Evolutionary conservation across 2,329 filamentous ascomycete genomes (phyloP).

Genomic region (Botryosphaeria dothidea): DNA sequence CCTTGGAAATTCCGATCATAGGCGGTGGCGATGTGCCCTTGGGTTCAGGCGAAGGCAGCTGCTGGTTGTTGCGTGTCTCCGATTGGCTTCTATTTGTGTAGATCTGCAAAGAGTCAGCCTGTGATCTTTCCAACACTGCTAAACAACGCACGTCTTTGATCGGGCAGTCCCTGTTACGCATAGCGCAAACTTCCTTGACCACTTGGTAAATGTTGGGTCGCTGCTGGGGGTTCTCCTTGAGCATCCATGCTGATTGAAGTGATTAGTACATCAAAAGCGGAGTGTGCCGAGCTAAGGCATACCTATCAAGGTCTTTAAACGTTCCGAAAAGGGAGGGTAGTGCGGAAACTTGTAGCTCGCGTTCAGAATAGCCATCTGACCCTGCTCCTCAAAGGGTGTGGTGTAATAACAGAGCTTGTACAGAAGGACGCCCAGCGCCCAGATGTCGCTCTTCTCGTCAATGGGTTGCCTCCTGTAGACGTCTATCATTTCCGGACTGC

Average conservation of each 20-base stretch:
- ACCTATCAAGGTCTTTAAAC: slow-evolving; percentile 89
- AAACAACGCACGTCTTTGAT: slow-evolving; percentile 75
- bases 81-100: slow-evolving; percentile 60
- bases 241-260: slow-evolving; percentile 73
- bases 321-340: slow-evolving; percentile 86
- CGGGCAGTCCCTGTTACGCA: slow-evolving; percentile 84
- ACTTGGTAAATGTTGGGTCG: slow-evolving; percentile 96
- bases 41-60: slow-evolving; percentile 58
- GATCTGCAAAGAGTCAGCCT: slow-evolving; percentile 42
- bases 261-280: neutral
- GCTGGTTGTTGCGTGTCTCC: slow-evolving; percentile 62
- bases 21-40: slow-evolving; percentile 55
- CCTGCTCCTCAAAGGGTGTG: slow-evolving; percentile 96
- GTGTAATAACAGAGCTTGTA: slow-evolving; percentile 99
- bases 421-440: slow-evolving; percentile 89
- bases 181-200: slow-evolving; percentile 78
- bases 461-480: slow-evolving; percentile 96
- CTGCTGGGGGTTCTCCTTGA: slow-evolving; percentile 75
- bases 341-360: slow-evolving; percentile 89
- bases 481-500: slow-evolving; percentile 98
- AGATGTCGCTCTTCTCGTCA: slow-evolving; percentile 98
- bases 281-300: slow-evolving; percentile 31
- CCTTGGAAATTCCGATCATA: slow-evolving; percentile 77
- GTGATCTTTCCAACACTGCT: neutral
- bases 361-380: slow-evolving; percentile 95